These are phyloP conservation scores for Cryptococcus depauperatus DNA, from an alignment of 1,284 basidiomycete species.

Conservation along the genomic window DNA sequence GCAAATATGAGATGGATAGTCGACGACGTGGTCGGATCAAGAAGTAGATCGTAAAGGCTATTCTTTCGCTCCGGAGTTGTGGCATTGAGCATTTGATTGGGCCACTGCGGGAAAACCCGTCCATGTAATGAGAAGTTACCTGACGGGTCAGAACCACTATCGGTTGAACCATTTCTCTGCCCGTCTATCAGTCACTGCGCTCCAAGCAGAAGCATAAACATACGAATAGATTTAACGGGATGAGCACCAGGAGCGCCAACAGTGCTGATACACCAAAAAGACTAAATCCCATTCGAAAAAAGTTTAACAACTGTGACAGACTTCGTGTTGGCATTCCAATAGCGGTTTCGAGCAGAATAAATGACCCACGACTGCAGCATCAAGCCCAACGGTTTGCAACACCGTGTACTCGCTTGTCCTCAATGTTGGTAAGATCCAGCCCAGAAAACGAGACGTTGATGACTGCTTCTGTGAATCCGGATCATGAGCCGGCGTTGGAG, in stretches of 20 bases:
- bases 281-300: slow-evolving; percentile 90
- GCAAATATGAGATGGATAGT: slow-evolving; percentile 85
- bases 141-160: slow-evolving; percentile 54
- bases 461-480: slow-evolving; percentile 21
- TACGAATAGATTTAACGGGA: slow-evolving; percentile 84
- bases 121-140: slow-evolving; percentile 32
- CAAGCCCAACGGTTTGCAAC: slow-evolving; percentile 91
- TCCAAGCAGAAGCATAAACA: slow-evolving; percentile 19
- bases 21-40: slow-evolving; percentile 75
- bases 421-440: slow-evolving; percentile 90
- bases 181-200: background rate
- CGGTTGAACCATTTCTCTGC: slow-evolving; percentile 64
- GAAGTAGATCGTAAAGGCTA: slow-evolving; percentile 58
- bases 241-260: slow-evolving; percentile 67
- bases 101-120: background rate
- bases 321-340: background rate
- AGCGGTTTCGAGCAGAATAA: background rate
- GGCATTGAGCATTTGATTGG: slow-evolving; percentile 9
- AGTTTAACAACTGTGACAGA: slow-evolving; percentile 81
- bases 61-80: slow-evolving; percentile 33
- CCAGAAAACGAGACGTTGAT: slow-evolving; percentile 56
- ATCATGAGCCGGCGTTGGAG: slow-evolving; percentile 29
- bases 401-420: slow-evolving; percentile 84
- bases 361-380: slow-evolving; percentile 74
- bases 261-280: slow-evolving; percentile 77